A percentile compares a stretch with the other conserved stretches of the same genome.
Evolutionary conservation across 495 filamentous ascomycete genomes (phyloP).

Genomic region (Thozetella sp.): DNA sequence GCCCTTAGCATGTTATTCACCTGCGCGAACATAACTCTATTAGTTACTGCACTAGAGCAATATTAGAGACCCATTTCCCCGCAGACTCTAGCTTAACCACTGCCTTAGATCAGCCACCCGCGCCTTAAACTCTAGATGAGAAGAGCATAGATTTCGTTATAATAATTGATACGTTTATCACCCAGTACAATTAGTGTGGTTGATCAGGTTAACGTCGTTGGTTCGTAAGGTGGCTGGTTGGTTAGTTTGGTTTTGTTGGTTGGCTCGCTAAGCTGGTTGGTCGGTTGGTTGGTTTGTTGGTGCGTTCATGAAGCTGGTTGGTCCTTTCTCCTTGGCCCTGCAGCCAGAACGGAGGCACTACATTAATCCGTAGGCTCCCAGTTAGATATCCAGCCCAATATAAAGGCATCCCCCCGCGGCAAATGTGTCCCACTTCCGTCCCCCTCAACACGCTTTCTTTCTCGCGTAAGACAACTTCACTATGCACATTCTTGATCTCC

Average conservation of each 20-base stretch:
- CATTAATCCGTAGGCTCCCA: neutral
- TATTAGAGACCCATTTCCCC: neutral
- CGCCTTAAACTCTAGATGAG: neutral
- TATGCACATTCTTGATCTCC: neutral
- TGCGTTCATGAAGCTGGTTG: neutral
- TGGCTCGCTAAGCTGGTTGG: neutral
- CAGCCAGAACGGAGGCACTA: neutral
- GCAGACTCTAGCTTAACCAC: neutral
- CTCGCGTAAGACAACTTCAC: neutral
- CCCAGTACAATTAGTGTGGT: neutral
- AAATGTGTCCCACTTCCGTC: neutral
- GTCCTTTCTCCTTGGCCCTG: neutral
- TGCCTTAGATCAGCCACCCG: neutral
- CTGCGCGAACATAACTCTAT: neutral
- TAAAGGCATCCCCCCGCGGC: neutral
- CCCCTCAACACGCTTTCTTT: neutral
- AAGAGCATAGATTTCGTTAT: neutral
- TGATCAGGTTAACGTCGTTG: neutral
- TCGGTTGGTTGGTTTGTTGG: neutral
- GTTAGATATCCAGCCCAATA: neutral
- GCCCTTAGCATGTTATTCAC: neutral
- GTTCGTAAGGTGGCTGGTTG: neutral
- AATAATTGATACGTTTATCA: neutral
- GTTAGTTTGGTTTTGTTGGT: neutral
- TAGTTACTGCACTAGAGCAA: neutral